A percentile compares a stretch with the other conserved stretches of the same genome.
phyloP scores from a whole-genome alignment of 345 rosid genomes.

The Pistacia vera region DNA sequence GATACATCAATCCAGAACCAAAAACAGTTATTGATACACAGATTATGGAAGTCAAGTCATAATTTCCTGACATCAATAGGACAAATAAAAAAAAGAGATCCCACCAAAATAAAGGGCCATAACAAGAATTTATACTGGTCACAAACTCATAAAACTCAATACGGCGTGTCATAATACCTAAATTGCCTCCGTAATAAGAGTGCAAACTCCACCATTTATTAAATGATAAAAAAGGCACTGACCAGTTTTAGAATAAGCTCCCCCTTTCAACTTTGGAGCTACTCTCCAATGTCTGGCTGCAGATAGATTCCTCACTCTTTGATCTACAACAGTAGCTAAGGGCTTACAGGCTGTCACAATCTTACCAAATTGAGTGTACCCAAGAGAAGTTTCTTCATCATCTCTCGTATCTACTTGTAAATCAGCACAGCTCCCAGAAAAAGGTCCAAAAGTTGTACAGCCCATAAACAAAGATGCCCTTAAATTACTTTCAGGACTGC shows the following conservation, averaged over 20 bases:
- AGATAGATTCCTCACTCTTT: slow-evolving; percentile 20
- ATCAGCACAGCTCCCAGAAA: slow-evolving; percentile 19
- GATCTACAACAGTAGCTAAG: slow-evolving; percentile 8
- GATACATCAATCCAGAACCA: slow-evolving; percentile 22
- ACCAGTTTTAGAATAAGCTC: slow-evolving; percentile 27
- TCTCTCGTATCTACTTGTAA: slow-evolving; percentile 23
- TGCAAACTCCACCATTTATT: not conserved
- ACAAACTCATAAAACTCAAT: not conserved
- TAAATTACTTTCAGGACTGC: slow-evolving; percentile 20
- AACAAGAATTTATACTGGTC: not conserved
- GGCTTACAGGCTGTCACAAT: slow-evolving; percentile 18
- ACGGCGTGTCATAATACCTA: slow-evolving; percentile 13
- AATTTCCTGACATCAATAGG: not conserved
- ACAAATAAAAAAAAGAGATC: not conserved
- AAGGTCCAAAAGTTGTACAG: slow-evolving; percentile 29
- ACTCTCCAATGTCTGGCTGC: slow-evolving; percentile 23
- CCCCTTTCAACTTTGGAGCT: slow-evolving; percentile 26
- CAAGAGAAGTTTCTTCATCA: slow-evolving; percentile 24
- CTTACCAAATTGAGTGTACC: slow-evolving; percentile 18
- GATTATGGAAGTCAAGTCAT: slow-evolving; percentile 2
- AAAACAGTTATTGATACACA: slow-evolving; percentile 6
- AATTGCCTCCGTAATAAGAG: slow-evolving; percentile 10
- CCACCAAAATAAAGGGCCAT: not conserved
- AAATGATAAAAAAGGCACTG: slow-evolving; percentile 15
- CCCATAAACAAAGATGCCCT: slow-evolving; percentile 28